These are phyloP conservation scores for sorghum (Sorghum bicolor) DNA, from an alignment of 176 grass and related monocot genomes.

Conservation along the genomic window DNA sequence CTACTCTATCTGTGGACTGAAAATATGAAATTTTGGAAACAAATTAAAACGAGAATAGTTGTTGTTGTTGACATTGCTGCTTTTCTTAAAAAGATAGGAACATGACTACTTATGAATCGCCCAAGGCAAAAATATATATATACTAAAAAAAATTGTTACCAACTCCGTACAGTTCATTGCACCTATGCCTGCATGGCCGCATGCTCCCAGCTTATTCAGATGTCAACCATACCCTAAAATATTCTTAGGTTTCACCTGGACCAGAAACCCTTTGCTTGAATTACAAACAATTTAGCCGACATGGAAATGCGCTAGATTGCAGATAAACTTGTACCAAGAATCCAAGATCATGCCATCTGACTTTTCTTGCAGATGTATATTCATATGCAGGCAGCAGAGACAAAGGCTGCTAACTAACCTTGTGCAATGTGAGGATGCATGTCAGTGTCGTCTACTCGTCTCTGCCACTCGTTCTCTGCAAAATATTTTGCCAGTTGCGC, in stretches of 20 bases:
- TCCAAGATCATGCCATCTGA: slow-evolving; percentile 21
- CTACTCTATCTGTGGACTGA: neutral
- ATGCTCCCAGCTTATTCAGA: neutral
- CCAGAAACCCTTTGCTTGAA: neutral
- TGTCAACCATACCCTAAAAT: slow-evolving; percentile 18
- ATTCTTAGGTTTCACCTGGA: slow-evolving; percentile 19
- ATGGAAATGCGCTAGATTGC: neutral
- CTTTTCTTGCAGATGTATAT: neutral
- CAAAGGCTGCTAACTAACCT: slow-evolving; percentile 16
- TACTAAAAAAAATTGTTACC: neutral
- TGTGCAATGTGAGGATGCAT: neutral
- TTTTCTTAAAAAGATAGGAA: neutral
- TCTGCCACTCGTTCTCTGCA: neutral
- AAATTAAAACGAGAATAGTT: neutral
- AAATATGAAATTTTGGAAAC: neutral
- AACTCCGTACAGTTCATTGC: slow-evolving; percentile 6
- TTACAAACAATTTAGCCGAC: neutral
- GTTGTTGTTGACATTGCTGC: neutral
- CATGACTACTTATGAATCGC: neutral
- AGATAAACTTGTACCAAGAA: neutral
- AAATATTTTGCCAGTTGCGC: neutral
- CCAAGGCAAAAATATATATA: neutral
- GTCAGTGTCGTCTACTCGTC: neutral
- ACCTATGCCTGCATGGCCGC: neutral
- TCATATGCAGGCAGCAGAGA: neutral